Percentiles rank a stretch among this genome's conserved stretches.
Conservation (phyloP, 176 grass and related monocot species). For the Triticum dicoccoides region DNA sequence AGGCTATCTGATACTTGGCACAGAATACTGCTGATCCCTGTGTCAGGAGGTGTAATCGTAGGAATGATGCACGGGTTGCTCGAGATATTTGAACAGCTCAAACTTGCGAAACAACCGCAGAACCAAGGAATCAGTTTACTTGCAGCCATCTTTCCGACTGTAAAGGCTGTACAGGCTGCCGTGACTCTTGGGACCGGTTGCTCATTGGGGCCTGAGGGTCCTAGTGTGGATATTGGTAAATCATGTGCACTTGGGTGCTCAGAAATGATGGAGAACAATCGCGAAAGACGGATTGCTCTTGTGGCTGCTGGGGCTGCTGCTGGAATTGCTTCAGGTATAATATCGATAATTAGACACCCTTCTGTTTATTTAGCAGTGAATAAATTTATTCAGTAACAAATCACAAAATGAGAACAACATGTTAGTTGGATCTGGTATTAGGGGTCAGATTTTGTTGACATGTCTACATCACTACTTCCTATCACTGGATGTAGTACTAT, state of each 20-base stretch:
- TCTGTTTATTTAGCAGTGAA: not conserved
- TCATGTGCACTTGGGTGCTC: conserved; percentile 94
- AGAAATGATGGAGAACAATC: conserved; percentile 95
- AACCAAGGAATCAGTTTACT: conserved; percentile 66
- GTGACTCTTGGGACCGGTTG: conserved; percentile 89
- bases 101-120: conserved; percentile 44
- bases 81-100: conserved; percentile 89
- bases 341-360: not conserved
- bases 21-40: conserved; percentile 89
- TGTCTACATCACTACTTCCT: not conserved
- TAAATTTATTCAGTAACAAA: not conserved
- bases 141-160: conserved; percentile 68
- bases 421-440: not conserved
- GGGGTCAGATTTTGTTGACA: not conserved
- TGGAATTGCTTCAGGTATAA: conserved; percentile 97
- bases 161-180: conserved; percentile 87
- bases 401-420: not conserved
- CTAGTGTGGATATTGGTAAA: conserved; percentile 96
- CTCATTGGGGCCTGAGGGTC: conserved; percentile 89
- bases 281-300: conserved; percentile 91
- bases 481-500: not conserved
- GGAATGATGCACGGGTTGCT: conserved; percentile 97
- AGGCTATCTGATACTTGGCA: conserved; percentile 91
- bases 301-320: conserved; percentile 92
- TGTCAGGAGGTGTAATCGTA: conserved; percentile 88